Percentiles rank a stretch among this genome's conserved stretches.
These are phyloP conservation scores for Xylaria sp. DNA, from an alignment of 2,329 filamentous ascomycete genomes.

Conservation along the genomic window DNA sequence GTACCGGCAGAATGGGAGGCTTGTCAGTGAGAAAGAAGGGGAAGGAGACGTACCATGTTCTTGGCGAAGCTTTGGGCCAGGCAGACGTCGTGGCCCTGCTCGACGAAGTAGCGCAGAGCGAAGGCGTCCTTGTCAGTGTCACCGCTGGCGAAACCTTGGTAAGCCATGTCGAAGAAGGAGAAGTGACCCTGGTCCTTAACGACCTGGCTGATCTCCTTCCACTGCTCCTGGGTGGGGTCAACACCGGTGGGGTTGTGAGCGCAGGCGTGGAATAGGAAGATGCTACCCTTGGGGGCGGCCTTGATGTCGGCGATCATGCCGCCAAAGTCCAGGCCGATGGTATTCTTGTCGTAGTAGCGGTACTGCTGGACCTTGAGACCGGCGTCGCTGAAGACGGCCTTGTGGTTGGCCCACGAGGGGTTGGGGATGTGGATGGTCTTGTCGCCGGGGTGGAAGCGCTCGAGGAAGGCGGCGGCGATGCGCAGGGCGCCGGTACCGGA, in stretches of 20 bases:
- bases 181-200: slow-evolving; percentile 90
- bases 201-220: slow-evolving; percentile 87
- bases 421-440: slow-evolving; percentile 98
- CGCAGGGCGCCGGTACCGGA: slow-evolving; percentile 96
- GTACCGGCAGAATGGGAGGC: background rate
- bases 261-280: slow-evolving; percentile 95
- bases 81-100: slow-evolving; percentile 87
- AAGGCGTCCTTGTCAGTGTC: slow-evolving; percentile 94
- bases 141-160: slow-evolving; percentile 96
- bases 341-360: slow-evolving; percentile 99
- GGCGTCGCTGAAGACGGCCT: slow-evolving; percentile 92
- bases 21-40: background rate
- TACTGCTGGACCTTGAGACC: slow-evolving; percentile 94
- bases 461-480: slow-evolving; percentile 92
- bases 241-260: slow-evolving; percentile 98
- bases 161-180: slow-evolving; percentile 99
- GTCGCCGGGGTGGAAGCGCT: slow-evolving; percentile 87
- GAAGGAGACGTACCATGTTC: slow-evolving; percentile 80
- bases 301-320: slow-evolving; percentile 92
- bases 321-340: slow-evolving; percentile 96
- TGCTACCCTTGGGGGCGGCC: slow-evolving; percentile 83
- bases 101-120: slow-evolving; percentile 90
- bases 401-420: slow-evolving; percentile 98
- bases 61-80: slow-evolving; percentile 97
- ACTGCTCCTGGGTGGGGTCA: slow-evolving; percentile 91